Evolutionary conservation across 1,139 yeast genomes (phyloP), one percentile per base, ranked within the genome.

Genomic region (Protomyces pachydermus): DNA sequence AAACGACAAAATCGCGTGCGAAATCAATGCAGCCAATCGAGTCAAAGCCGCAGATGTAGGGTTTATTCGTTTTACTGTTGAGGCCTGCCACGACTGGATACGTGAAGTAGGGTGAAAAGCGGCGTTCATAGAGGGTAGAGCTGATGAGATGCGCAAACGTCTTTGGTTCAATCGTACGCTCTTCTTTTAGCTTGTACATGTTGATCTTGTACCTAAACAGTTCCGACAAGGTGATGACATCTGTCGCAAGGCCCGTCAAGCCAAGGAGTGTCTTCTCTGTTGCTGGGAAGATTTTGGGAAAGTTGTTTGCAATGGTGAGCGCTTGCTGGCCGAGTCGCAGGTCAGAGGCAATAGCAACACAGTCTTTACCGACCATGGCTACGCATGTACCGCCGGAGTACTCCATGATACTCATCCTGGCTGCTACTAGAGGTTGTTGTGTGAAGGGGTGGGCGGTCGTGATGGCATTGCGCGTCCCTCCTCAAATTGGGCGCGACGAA

Each of bases 331-430:
- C 99, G 69, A 95, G 81, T 73, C 98, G 85, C 73, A 93, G 80
- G 77, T 95, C 99, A 72, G 95, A 86, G 16, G 98, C 99, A 72
- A 95, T 91, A 56, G 98, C 98, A 67, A 95, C 91, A 79, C 99
- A 95, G 71, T 91, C 97, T 74, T 95, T 91, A 71, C 99, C 99
- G 32, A 87, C 87, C 99, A 95, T 95, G 70, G 98, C 98, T 51
- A 95, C 96, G 67, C 96, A 96, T 67, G 96, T 83, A 77, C 99
- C 98, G 77, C 96, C 87, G 35, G 67, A 67, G 61, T 66, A 66
- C 32, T 60, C 64, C 64, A 60, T 60, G 37, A 60, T 60, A 23
- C 57, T 52, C 64, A 58, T 58, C 25, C 16, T 58, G 56, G 14
- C 39, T 39, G 16, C n/a, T 32, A 37, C 20, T 42, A 28, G 14